Evolutionary conservation across 2,329 filamentous ascomycete species (phyloP), one percentile per base, ranked within the genome.

Genomic region (Fusarium citri): DNA sequence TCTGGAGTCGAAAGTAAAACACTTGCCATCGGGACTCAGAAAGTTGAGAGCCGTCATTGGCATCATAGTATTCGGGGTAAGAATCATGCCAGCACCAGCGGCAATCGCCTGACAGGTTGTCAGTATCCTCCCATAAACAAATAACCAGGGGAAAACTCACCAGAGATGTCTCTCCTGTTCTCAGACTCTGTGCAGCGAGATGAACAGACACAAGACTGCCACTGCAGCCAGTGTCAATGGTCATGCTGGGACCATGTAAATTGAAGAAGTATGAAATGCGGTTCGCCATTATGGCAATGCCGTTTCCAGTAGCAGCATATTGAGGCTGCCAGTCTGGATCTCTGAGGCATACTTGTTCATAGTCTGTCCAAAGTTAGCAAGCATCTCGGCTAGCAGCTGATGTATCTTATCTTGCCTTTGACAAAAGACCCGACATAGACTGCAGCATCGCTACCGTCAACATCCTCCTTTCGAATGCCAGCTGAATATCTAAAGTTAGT

Each of bases 191-290:
- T 20, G 83, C 83, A 4, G 85, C 87, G 34, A 86, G 76, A 69
- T 89, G 84, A 6, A 89, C 79, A 0, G 85, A 84, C 6, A 87
- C 83, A 22, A 89, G 78, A 50, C 84, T 86, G 14, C 83, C 84
- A 25, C 86, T 88, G 75, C 88, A 90, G 22, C 86, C 88, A 1
- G 88, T 89, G 55, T 89, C 87, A 16, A 89, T 76, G 0, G 86
- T 88, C 75, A 88, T 81, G 69, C 85, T 87, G 3, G 87, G 85
- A 0, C 87, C 87, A 15, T 81, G 80, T 18, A 89, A 77, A 67
- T 89, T 83, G 74, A 86, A 87, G 61, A 81, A 83, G 72, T 88
- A 85, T 0, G 86, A 88, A 15, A 89, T 81, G 1, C 86, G 81
- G 71, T 88, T 89, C 5, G 86, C 81, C 76, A 88, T 80, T 56